These are phyloP conservation scores for Ramaria sp. DNA, from an alignment of 768 basidiomycete genomes.

Conservation along the genomic window DNA sequence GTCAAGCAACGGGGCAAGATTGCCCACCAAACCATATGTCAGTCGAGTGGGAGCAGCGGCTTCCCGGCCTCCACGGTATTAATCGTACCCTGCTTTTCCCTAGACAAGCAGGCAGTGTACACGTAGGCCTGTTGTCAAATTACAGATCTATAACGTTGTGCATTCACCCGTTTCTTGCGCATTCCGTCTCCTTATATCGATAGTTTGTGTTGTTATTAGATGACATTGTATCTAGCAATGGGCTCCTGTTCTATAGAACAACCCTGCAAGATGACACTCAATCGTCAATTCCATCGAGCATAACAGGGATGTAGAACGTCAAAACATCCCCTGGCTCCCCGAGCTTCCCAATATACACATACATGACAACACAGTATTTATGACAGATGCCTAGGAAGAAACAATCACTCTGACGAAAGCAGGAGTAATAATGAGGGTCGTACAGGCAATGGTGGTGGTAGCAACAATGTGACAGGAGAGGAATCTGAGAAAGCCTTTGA, in stretches of 20 bases:
- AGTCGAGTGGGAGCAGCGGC: too few relatives aligned
- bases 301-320: slow-evolving; percentile 80
- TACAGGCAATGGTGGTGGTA: slow-evolving; percentile 78
- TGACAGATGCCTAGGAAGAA: slow-evolving; percentile 58
- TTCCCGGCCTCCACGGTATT: too few relatives aligned
- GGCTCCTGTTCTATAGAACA: too few relatives aligned
- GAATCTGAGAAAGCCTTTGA: slow-evolving; percentile 72
- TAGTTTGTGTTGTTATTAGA: background rate
- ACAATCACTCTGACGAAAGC: background rate
- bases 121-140: too few relatives aligned
- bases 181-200: background rate
- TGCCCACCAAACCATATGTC: too few relatives aligned
- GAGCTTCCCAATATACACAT: slow-evolving; percentile 79
- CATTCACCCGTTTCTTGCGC: background rate
- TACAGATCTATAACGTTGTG: too few relatives aligned
- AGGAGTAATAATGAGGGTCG: slow-evolving; percentile 18
- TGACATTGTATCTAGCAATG: too few relatives aligned
- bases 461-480: slow-evolving; percentile 72
- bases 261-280: background rate
- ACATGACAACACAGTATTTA: slow-evolving; percentile 75
- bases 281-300: slow-evolving; percentile 42
- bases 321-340: slow-evolving; percentile 74
- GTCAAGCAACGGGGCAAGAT: too few relatives aligned
- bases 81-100: too few relatives aligned
- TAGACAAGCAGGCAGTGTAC: too few relatives aligned